phyloP scores from a whole-genome alignment of 1,139 yeast species.

The Yarrowia galli region DNA sequence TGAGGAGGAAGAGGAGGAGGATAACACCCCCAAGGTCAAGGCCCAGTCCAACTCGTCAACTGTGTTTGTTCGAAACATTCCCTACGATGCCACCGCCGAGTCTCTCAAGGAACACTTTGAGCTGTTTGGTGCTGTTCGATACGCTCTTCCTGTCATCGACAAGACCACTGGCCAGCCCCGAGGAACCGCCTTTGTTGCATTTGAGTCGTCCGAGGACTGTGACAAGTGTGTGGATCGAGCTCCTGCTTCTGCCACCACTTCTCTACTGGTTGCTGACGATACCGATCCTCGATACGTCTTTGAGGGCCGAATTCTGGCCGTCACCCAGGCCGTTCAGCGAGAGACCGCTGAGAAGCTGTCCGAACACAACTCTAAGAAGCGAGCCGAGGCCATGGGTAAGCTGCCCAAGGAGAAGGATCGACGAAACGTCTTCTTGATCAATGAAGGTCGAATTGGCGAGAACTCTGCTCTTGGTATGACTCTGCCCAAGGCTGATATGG shows the following conservation, averaged over 20 bases:
- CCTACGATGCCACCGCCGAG: slow-evolving; percentile 91
- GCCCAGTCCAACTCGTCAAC: slow-evolving; percentile 46
- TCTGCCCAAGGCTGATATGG: slow-evolving; percentile 76
- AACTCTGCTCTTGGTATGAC: slow-evolving; percentile 79
- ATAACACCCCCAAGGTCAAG: slow-evolving; percentile 48
- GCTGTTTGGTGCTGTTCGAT: slow-evolving; percentile 85
- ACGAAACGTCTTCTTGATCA: slow-evolving; percentile 82
- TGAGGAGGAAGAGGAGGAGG: slow-evolving; percentile 47
- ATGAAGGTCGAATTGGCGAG: slow-evolving; percentile 90
- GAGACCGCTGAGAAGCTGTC: slow-evolving; percentile 80
- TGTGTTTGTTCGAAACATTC: slow-evolving; percentile 87
- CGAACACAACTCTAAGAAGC: slow-evolving; percentile 72
- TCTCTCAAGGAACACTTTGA: slow-evolving; percentile 76
- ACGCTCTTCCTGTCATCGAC: slow-evolving; percentile 93
- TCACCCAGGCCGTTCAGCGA: slow-evolving; percentile 86
- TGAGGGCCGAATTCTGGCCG: slow-evolving; percentile 87
- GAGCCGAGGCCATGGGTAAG: slow-evolving; percentile 81
- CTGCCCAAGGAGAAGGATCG: slow-evolving; percentile 81
- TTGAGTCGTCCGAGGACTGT: slow-evolving; percentile 66
- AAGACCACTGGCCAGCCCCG: slow-evolving; percentile 83
- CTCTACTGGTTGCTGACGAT: slow-evolving; percentile 89
- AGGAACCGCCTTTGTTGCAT: slow-evolving; percentile 97
- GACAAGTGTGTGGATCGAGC: slow-evolving; percentile 76
- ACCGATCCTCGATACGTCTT: slow-evolving; percentile 87
- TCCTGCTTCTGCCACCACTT: slow-evolving; percentile 71